phyloP scores from a whole-genome alignment of 192 early-diverging fungal species.

The Umbelopsis isabellina region DNA sequence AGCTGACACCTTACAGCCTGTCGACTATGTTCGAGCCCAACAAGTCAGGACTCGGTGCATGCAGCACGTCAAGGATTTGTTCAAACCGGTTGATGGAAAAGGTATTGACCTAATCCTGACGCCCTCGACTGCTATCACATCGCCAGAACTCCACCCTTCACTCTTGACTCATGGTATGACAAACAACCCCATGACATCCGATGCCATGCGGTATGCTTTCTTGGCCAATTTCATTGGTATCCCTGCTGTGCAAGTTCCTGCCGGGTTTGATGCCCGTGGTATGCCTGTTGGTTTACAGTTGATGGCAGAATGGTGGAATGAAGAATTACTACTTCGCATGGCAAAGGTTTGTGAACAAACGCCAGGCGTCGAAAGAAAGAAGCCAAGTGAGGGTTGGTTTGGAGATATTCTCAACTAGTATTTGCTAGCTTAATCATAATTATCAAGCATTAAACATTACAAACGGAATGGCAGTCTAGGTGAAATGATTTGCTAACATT shows the following conservation, averaged over 20 bases:
- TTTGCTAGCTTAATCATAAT: no score
- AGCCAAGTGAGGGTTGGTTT: conserved; percentile 33
- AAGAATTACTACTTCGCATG: conserved; percentile 61
- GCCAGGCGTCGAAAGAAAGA: conserved; percentile 37
- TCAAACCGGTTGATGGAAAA: conserved; percentile 36
- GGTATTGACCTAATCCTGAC: conserved; percentile 66
- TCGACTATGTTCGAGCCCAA: conserved; percentile 57
- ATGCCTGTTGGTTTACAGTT: conserved; percentile 72
- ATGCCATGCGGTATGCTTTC: conserved; percentile 62
- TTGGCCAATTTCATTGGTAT: conserved; percentile 70
- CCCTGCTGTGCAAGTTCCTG: conserved; percentile 64
- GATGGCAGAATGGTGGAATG: conserved; percentile 71
- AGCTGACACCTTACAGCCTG: conserved; percentile 32
- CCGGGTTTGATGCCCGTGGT: conserved; percentile 55
- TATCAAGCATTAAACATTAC: no score
- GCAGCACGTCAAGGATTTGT: conserved; percentile 50
- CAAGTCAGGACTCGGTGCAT: conserved; percentile 60
- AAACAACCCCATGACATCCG: conserved; percentile 53
- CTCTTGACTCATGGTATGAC: conserved; percentile 52
- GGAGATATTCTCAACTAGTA: not conserved
- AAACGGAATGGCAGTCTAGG: no score
- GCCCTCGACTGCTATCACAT: conserved; percentile 59
- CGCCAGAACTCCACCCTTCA: conserved; percentile 53
- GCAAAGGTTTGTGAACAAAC: conserved; percentile 58
- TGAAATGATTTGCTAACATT: no score